Evolutionary conservation across 2,329 filamentous ascomycete species (phyloP), one percentile per base, ranked within the genome.

Genomic region (Alternaria ventricosa): DNA sequence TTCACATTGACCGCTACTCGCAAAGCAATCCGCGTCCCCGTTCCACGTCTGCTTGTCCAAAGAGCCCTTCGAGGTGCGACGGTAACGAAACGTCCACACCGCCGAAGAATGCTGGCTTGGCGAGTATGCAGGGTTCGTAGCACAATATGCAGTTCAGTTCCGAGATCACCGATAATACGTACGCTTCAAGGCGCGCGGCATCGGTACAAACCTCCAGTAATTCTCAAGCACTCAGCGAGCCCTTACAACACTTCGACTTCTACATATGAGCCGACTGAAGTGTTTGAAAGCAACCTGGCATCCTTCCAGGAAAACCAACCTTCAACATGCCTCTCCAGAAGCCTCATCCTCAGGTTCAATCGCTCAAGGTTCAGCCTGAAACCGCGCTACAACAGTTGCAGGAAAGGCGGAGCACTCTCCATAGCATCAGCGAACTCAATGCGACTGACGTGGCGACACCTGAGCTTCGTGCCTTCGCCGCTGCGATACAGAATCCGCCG

Each of bases 361-460:
- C 64, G 55, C 43, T 22, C 59, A 33, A 49, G 8, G 45, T 61
- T 41, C 50, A 57, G 23, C 58, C 51, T 9, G 3, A 41, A 3
- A 30, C 46, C 25, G 65, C 62, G 18, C 64, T 55, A 11, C 60
- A 57, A 11, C 63, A 61, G 25, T 3, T 66, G 8, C 71, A 73
- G 44, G 64, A 70, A 36, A 72, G 72, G 47, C 69, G 75, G 41
- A 60, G 69, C 56, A 76, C 71, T 4, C 64, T 77, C 1, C 75
- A 78, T 41, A 77, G 73, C 2, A 72, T 77, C 49, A 73, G 70
- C 43, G 74, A 77, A 30, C 65, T 77, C 12, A 64, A 71, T 6
- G 58, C 67, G 2, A 68, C 59, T 9, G 65, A 74, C 6, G 43
- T 27, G 15, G 33, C 63, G 8, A n/a, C 65, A 10, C 46, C 65